Evolutionary conservation across 192 early-diverging fungal genomes (phyloP).

Genomic region (Endogone sp.): DNA sequence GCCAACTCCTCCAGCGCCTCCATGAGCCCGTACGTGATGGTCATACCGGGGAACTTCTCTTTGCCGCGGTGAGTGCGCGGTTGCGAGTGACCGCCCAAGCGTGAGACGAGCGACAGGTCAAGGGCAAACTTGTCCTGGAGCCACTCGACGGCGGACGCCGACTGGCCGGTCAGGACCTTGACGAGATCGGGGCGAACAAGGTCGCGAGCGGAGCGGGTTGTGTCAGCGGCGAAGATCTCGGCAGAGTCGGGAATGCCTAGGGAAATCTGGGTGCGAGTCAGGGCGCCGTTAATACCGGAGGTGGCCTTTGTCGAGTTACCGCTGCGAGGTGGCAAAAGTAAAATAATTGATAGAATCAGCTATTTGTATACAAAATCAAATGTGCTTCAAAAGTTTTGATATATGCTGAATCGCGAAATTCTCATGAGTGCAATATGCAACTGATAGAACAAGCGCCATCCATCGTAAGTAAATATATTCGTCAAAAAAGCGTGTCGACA

Average conservation of each 20-base stretch:
- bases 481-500: too few species aligned
- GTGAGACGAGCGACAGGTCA: conserved; percentile 83
- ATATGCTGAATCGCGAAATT: too few species aligned
- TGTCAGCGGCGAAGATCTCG: conserved; percentile 83
- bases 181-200: conserved; percentile 76
- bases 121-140: conserved; percentile 85
- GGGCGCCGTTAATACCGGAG: conserved; percentile 94
- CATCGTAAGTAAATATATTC: too few species aligned
- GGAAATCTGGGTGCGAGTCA: conserved; percentile 77
- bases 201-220: conserved; percentile 82
- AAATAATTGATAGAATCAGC: conserved; percentile 22
- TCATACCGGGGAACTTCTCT: conserved; percentile 86
- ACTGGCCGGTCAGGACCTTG: conserved; percentile 81
- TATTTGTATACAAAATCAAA: too few species aligned
- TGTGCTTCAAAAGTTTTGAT: too few species aligned
- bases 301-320: conserved; percentile 99
- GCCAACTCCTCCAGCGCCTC: conserved; percentile 72
- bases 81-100: conserved; percentile 90
- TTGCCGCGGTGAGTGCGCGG: conserved; percentile 93
- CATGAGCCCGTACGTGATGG: conserved; percentile 90
- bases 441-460: too few species aligned
- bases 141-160: conserved; percentile 89
- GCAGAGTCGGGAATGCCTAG: conserved; percentile 74
- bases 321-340: conserved; percentile 22
- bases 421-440: too few species aligned